A percentile compares a stretch with the other conserved stretches of the same genome.
These are phyloP conservation scores for Chalaropsis ovoidea DNA, from an alignment of 2,329 filamentous ascomycete species.

Conservation along the genomic window DNA sequence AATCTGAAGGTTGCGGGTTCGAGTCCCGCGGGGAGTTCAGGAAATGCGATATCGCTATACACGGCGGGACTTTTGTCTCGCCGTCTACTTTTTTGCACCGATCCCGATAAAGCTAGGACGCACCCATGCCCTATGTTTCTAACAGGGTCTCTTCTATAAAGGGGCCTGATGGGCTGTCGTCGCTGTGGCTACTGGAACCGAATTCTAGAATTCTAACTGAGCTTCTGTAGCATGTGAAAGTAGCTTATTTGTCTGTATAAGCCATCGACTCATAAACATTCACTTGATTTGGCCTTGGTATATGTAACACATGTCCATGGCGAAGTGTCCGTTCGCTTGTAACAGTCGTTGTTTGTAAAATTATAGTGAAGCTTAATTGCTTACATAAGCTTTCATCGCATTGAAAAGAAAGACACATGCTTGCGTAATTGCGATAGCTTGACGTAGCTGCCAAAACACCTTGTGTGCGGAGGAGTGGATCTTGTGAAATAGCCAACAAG, in stretches of 20 bases:
- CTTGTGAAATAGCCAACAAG: background rate
- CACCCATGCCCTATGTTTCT: too few species aligned
- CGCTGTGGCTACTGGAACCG: too few species aligned
- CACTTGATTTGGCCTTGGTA: background rate
- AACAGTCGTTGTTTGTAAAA: too few species aligned
- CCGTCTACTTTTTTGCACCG: background rate
- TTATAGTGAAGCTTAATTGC: background rate
- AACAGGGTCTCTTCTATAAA: too few species aligned
- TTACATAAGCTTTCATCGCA: slow-evolving; percentile 3
- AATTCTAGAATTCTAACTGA: too few species aligned
- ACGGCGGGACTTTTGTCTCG: background rate
- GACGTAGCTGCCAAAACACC: slow-evolving; percentile 1
- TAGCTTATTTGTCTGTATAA: too few species aligned
- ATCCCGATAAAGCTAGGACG: background rate
- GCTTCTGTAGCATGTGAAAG: background rate
- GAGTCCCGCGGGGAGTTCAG: slow-evolving; percentile 25
- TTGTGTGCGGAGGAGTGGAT: background rate
- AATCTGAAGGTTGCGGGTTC: slow-evolving; percentile 26
- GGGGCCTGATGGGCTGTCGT: background rate
- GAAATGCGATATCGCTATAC: background rate
- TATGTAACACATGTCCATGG: background rate
- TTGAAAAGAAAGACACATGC: background rate
- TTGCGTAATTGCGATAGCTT: slow-evolving; percentile 5
- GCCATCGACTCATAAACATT: too few species aligned
- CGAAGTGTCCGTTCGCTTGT: background rate